A percentile compares a stretch with the other conserved stretches of the same genome.
phyloP scores from a whole-genome alignment of 2,329 filamentous ascomycete genomes.

The Monilinia fructicola region DNA sequence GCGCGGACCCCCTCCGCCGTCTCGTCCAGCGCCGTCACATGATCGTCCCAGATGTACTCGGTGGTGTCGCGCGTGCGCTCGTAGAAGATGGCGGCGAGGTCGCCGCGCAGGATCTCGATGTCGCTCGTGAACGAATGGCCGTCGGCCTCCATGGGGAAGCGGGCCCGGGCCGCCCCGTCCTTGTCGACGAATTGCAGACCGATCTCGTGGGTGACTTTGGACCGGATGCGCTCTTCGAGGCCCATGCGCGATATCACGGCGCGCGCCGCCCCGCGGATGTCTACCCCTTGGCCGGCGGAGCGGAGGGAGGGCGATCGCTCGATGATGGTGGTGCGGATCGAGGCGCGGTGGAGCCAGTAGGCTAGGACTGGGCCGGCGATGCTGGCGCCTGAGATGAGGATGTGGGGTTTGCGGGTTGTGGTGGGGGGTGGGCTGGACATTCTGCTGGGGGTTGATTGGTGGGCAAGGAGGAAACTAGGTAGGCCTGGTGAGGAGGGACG shows the following conservation, averaged over 20 bases:
- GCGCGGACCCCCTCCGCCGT: neutral
- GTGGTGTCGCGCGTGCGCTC: constrained; percentile 39
- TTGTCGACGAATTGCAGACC: constrained; percentile 46
- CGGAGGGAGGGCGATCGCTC: constrained; percentile 47
- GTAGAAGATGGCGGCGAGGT: constrained; percentile 45
- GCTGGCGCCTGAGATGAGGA: constrained; percentile 42
- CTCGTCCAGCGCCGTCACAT: constrained; percentile 4
- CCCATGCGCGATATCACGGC: constrained; percentile 45
- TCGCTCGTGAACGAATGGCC: constrained; percentile 44
- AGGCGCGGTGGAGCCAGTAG: constrained; percentile 48
- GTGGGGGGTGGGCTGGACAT: neutral
- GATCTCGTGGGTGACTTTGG: constrained; percentile 44
- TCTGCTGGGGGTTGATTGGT: neutral
- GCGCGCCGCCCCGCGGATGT: constrained; percentile 48
- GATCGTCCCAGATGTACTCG: constrained; percentile 24
- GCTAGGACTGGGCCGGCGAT: constrained; percentile 47
- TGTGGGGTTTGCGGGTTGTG: neutral
- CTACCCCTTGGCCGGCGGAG: constrained; percentile 52
- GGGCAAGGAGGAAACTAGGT: neutral
- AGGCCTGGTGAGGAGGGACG: neutral
- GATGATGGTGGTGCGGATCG: constrained; percentile 44
- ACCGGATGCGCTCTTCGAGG: constrained; percentile 44
- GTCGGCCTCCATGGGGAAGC: constrained; percentile 40
- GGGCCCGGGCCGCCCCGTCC: constrained; percentile 43
- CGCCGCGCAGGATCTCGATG: constrained; percentile 48